Evolutionary conservation across 164 flowering plant species (phyloP).

Genomic region (Hamamelis virginiana): DNA sequence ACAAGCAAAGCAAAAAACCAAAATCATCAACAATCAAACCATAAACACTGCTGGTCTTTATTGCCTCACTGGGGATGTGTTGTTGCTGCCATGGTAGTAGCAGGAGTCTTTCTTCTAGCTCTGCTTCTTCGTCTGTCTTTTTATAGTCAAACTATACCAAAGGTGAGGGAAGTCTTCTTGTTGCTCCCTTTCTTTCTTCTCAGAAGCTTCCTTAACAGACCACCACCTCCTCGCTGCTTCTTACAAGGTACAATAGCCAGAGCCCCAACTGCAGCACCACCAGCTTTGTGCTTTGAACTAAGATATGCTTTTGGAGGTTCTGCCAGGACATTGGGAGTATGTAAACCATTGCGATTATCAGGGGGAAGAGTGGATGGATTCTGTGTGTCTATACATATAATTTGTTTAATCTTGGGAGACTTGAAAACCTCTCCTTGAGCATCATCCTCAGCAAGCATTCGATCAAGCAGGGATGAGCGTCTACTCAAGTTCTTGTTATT

Average conservation of each 20-base stretch:
- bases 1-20: background rate
- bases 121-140: too few species aligned
- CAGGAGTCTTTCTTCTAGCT: too few species aligned
- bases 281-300: constrained; percentile 19
- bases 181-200: constrained; percentile 58
- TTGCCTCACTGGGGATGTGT: background rate
- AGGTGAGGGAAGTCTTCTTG: constrained; percentile 34
- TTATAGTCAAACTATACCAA: constrained; percentile 8
- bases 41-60: background rate
- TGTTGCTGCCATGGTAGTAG: too few species aligned
- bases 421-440: constrained; percentile 23
- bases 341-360: constrained; percentile 2
- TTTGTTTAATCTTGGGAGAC: constrained; percentile 43
- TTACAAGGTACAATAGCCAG: constrained; percentile 62
- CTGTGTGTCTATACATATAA: constrained; percentile 28
- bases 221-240: constrained; percentile 44
- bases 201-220: constrained; percentile 62
- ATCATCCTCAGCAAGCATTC: constrained; percentile 61
- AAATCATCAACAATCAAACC: background rate
- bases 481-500: constrained; percentile 28
- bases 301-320: constrained; percentile 18
- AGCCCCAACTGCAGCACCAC: constrained; percentile 23
- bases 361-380: constrained; percentile 15
- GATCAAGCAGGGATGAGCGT: constrained; percentile 66
- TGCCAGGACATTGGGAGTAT: constrained; percentile 12